These are phyloP conservation scores for Xylaria sp. DNA, from an alignment of 495 filamentous ascomycete genomes.

Conservation along the genomic window DNA sequence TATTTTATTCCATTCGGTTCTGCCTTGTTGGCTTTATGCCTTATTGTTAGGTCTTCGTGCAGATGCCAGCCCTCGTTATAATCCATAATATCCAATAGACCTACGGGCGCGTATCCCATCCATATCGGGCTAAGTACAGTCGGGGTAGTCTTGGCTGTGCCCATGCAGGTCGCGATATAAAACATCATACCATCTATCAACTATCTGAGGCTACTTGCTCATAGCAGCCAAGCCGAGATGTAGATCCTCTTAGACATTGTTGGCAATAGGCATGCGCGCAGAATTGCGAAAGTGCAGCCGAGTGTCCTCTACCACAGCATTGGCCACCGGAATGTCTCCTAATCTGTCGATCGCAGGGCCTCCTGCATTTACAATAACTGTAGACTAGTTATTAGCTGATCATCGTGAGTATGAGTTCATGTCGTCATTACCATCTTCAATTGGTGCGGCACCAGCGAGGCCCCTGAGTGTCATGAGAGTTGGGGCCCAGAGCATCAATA, in stretches of 20 bases:
- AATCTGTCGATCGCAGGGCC: neutral
- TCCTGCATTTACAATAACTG: neutral
- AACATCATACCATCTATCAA: too few relatives aligned
- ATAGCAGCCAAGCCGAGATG: neutral
- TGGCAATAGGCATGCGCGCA: neutral
- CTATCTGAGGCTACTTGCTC: too few relatives aligned
- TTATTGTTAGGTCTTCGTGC: too few relatives aligned
- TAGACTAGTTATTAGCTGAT: neutral
- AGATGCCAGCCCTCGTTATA: too few relatives aligned
- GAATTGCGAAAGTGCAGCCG: constrained; percentile 1
- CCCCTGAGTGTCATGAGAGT: neutral
- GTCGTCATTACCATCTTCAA: neutral
- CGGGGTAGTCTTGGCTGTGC: too few relatives aligned
- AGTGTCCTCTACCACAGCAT: constrained; percentile 24
- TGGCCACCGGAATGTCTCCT: constrained; percentile 16
- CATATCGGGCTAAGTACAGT: too few relatives aligned
- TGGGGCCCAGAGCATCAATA: neutral
- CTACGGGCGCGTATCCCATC: too few relatives aligned
- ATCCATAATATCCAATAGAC: too few relatives aligned
- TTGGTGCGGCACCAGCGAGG: neutral
- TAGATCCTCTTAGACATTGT: neutral
- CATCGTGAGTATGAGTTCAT: neutral
- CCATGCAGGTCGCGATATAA: too few relatives aligned
- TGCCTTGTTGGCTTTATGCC: too few relatives aligned
- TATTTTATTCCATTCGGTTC: too few relatives aligned